Evolutionary conservation across 495 filamentous ascomycete species (phyloP), one percentile per base, ranked within the genome.

Genomic region (Usnea hakonensis): DNA sequence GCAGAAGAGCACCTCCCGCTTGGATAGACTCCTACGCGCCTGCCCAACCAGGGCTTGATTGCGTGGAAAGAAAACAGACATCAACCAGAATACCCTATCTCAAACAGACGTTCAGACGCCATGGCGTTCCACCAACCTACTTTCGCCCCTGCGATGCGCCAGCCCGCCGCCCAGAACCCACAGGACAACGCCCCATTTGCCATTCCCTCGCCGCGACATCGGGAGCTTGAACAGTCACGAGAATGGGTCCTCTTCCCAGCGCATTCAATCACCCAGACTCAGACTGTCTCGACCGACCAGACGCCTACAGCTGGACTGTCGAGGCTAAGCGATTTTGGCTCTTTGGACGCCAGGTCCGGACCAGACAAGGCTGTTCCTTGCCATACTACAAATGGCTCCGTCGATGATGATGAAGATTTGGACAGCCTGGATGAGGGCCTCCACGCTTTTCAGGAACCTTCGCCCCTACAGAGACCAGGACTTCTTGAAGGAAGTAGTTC

Each of bases 221-320:
- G 73, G 61, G 67, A 72, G 28, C 68, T 81, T 46, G 84, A 87
- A 68, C 88, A 95, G 56, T 84, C 90, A 5, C 86, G 91, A 70
- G 92, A 96, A 84, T 97, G 94, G 95, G 85, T 98, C 50, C 83
- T 98, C 66, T 98, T 98, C 76, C 90, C 82, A 21, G 83, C 85
- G 26, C 76, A 83, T 41, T 84, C 85, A 9, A 79, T 77, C 30
- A 81, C 84, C 41, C 81, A 81, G 21, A 88, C 86, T 0, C 85
- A 87, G 68, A 82, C 87, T 14, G 86, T 83, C 60, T 91, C 90
- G 26, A 86, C 88, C 16, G 85, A 85, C 40, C 82, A 81, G 61
- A 90, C 89, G 56, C 81, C 84, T 44, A 95, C 91, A 10, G 84
- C 83, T 26, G 89, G 86, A 37, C 80, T 83, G 53, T 92, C 90